Evolutionary conservation across 495 filamentous ascomycete species (phyloP).

Genomic region (Penicillium cosmopolitanum): DNA sequence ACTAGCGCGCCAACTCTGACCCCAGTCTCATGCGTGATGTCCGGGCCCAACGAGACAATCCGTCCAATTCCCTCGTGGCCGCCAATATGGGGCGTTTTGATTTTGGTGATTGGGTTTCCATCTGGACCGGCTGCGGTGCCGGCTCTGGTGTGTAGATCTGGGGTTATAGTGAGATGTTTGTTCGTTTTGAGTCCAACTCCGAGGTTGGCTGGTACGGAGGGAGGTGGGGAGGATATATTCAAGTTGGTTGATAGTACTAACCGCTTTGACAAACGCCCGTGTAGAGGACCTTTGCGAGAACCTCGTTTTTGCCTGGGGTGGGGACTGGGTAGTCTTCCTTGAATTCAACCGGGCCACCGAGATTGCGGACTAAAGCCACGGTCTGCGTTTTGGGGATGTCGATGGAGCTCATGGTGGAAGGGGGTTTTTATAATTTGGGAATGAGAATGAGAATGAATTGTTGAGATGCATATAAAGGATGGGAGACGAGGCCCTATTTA

Average conservation of each 20-base stretch:
- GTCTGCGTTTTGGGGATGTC: conserved; percentile 48
- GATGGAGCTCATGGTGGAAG: conserved; percentile 22
- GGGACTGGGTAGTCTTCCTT: conserved; percentile 51
- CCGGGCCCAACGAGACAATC: conserved; percentile 45
- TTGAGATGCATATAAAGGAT: neutral
- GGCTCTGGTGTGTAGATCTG: conserved; percentile 53
- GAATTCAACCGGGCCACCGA: conserved; percentile 51
- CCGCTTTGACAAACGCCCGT: conserved; percentile 55
- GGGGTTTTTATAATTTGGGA: neutral
- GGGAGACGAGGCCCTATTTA: neutral
- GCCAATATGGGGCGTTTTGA: conserved; percentile 54
- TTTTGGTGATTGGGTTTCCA: conserved; percentile 51
- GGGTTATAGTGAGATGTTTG: neutral
- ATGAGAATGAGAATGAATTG: neutral
- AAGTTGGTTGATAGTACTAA: conserved; percentile 16
- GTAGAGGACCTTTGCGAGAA: conserved; percentile 54
- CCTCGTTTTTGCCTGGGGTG: conserved; percentile 46
- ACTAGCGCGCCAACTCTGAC: conserved; percentile 47
- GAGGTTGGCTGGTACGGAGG: neutral
- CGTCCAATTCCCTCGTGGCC: conserved; percentile 54
- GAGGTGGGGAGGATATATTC: neutral
- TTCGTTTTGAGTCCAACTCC: neutral
- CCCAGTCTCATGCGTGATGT: conserved; percentile 26
- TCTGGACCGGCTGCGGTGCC: conserved; percentile 47
- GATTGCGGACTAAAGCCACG: conserved; percentile 46